Base-by-base conservation (phyloP, 306 rosid species). In the Trifolium fragiferum region DNA sequence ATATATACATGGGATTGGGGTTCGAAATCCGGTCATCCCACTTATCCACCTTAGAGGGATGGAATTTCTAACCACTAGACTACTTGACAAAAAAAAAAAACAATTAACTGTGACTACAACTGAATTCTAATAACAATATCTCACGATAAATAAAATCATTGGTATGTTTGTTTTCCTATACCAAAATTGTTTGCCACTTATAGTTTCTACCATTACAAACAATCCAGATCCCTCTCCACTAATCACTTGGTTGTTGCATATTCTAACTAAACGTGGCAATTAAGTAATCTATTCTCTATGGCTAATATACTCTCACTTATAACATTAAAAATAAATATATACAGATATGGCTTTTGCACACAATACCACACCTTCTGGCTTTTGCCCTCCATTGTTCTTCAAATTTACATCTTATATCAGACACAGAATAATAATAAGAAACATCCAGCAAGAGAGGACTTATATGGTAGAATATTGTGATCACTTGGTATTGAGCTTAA, bases 381-480 rank as follows among this genome's bases (percentile, higher is more conserved):
- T 54, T 40, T 55, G 43, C 33, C 60, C 53, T 65, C 25, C 72
- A 27, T 74, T 71, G 69, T 58, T 75, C 75, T 68, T 73, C 71
- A 70, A 68, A 81, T 51, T 72, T 74, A 81, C 77, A 81, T 71
- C 38, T 66, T 50, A 35, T 19, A 66, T 50, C 58, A 68, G 60
- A 66, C 6, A 47, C 14, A 50, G 9, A 46, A 79, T 63, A 7
- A 19, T 25, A n/a, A n/a, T n/a, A n/a, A n/a, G n/a, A n/a, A n/a
- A n/a, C n/a, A n/a, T n/a, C n/a, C n/a, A n/a, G n/a, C n/a, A n/a
- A n/a, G n/a, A 58, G 13, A n/a, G 21, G 23, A 25, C 46, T 23
- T n/a, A n/a, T n/a, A 43, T 18, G 12, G 25, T 33, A 30, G 61
- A 68, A 68, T 49, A 18, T 57, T 69, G 69, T 60, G 77, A 76